These are phyloP conservation scores for Bipolaris bicolor DNA, from an alignment of 2,329 filamentous ascomycete species.

Conservation along the genomic window DNA sequence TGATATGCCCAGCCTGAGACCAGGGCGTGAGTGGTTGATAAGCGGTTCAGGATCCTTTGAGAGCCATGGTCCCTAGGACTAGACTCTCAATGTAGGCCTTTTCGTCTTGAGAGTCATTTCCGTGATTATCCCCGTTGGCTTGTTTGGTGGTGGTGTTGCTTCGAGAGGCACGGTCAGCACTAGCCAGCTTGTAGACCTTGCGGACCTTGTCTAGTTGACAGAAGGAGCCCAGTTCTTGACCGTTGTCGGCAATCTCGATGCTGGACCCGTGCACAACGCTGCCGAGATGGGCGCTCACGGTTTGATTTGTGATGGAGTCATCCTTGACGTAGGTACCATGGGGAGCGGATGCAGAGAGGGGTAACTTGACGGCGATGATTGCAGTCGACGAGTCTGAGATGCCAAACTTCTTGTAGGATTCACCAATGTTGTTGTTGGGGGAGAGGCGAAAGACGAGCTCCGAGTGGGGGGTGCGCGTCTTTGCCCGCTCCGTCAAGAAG, in stretches of 20 bases:
- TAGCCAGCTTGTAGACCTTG: conserved; percentile 85
- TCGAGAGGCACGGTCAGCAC: conserved; percentile 52
- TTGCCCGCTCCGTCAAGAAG: conserved; percentile 61
- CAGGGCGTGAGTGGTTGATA: background rate
- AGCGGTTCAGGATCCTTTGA: conserved; percentile 63
- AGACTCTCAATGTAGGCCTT: conserved; percentile 69
- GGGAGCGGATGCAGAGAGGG: conserved; percentile 34
- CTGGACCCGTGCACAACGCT: conserved; percentile 33
- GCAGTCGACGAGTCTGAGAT: conserved; percentile 72
- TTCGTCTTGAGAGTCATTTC: conserved; percentile 51
- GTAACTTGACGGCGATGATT: conserved; percentile 82
- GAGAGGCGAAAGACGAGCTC: conserved; percentile 84
- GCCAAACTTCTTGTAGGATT: conserved; percentile 88
- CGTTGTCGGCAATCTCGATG: conserved; percentile 30
- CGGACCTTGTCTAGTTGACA: conserved; percentile 65
- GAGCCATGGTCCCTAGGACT: conserved; percentile 77
- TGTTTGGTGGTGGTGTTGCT: conserved; percentile 36
- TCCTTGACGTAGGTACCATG: conserved; percentile 1
- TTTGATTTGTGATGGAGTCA: conserved; percentile 26
- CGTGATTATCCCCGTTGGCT: conserved; percentile 18
- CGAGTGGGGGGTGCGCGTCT: conserved; percentile 85
- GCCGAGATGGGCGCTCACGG: conserved; percentile 37
- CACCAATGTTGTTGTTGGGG: conserved; percentile 87
- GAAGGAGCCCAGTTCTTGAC: conserved; percentile 58
- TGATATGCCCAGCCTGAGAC: background rate